Evolutionary conservation across 352 stramenopile species (phyloP).

Genomic region (Pseudoperonospora humuli): DNA sequence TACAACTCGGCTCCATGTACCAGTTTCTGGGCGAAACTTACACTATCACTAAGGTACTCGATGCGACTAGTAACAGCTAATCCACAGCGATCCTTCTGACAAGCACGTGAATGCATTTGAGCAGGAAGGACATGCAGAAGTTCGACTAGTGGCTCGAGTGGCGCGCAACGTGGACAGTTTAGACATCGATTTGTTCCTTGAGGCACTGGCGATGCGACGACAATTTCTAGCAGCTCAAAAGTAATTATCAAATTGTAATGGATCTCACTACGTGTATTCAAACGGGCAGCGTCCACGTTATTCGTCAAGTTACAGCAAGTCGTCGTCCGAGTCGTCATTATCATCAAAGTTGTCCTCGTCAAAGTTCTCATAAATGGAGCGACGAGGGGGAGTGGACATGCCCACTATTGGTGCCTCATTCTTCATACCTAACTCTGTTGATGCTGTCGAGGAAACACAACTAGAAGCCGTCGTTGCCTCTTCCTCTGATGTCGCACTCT

Average conservation of each 20-base stretch:
- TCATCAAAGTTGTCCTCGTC: slow-evolving; percentile 49
- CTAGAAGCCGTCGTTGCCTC: neutral
- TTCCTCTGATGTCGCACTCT: neutral
- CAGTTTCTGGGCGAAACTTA: slow-evolving; percentile 81
- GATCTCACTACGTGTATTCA: no score
- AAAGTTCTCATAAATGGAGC: slow-evolving; percentile 71
- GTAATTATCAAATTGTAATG: slow-evolving; percentile 12
- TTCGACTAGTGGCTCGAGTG: slow-evolving; percentile 62
- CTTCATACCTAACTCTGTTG: neutral
- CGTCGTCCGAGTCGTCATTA: slow-evolving; percentile 49
- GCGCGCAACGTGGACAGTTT: slow-evolving; percentile 71
- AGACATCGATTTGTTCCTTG: slow-evolving; percentile 72
- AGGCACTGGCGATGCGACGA: slow-evolving; percentile 59
- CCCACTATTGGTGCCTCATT: neutral
- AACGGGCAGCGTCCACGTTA: neutral
- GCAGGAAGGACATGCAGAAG: slow-evolving; percentile 21
- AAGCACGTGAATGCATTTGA: no score
- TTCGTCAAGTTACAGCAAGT: slow-evolving; percentile 44
- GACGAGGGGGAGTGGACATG: slow-evolving; percentile 1
- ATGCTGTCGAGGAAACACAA: slow-evolving; percentile 1
- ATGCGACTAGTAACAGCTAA: neutral
- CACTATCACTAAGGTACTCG: slow-evolving; percentile 15
- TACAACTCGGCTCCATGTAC: slow-evolving; percentile 70
- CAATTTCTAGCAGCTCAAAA: slow-evolving; percentile 51
- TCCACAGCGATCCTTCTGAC: no score